Conservation (phyloP, 192 early-diverging fungal species). For the Linnemannia hyalina region DNA sequence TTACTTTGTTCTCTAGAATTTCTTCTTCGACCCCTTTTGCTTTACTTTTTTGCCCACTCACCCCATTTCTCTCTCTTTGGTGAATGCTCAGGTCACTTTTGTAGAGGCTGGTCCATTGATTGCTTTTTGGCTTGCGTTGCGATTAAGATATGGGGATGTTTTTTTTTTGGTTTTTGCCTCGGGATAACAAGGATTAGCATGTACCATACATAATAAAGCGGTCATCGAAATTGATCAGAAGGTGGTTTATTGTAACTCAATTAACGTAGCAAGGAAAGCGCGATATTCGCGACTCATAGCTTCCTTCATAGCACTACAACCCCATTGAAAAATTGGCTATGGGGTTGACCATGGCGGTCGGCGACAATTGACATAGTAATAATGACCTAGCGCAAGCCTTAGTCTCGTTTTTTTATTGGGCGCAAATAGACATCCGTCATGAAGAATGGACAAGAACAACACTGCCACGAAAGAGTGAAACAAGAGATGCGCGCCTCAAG, state of each 20-base stretch:
- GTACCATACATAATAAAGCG: background rate
- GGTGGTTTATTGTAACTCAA: background rate
- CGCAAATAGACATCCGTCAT: background rate
- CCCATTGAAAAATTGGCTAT: background rate
- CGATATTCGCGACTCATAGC: background rate
- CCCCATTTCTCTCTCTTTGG: background rate
- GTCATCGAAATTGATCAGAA: background rate
- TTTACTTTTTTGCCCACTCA: background rate
- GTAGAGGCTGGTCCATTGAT: background rate
- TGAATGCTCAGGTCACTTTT: background rate
- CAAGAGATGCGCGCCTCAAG: background rate
- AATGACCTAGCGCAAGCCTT: background rate
- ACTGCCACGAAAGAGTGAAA: background rate
- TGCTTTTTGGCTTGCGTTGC: background rate
- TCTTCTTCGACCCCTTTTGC: background rate
- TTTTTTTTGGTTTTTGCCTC: background rate
- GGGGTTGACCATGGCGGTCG: background rate
- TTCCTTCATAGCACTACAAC: background rate
- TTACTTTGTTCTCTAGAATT: slow-evolving; percentile 4
- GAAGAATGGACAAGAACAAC: background rate
- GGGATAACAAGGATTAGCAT: slow-evolving; percentile 1
- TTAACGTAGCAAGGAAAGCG: too few relatives aligned
- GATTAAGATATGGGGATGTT: background rate
- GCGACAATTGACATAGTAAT: background rate
- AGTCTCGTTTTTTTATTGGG: background rate